These are phyloP conservation scores for Aureobasidium pullulans DNA, from an alignment of 2,329 filamentous ascomycete genomes.

Conservation along the genomic window DNA sequence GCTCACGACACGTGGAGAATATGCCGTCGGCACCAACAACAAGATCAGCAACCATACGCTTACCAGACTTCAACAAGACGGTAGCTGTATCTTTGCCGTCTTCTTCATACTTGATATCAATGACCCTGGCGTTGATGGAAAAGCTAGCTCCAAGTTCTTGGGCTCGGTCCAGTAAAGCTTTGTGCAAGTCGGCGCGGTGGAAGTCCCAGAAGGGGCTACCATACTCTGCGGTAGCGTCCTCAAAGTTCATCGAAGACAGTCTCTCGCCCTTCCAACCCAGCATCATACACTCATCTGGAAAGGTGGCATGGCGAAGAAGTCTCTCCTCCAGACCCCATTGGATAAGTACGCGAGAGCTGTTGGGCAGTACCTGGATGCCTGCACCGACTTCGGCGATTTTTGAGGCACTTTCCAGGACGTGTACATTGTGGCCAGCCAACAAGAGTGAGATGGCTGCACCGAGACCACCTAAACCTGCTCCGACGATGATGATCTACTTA, in stretches of 20 bases:
- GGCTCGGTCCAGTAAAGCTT: slow-evolving; percentile 40
- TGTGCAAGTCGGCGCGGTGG: slow-evolving; percentile 47
- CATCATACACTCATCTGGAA: slow-evolving; percentile 41
- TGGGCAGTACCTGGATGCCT: slow-evolving; percentile 45
- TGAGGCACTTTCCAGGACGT: slow-evolving; percentile 41
- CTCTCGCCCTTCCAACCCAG: slow-evolving; percentile 46
- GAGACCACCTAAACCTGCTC: slow-evolving; percentile 51
- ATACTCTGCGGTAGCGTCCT: slow-evolving; percentile 22
- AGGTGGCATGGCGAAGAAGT: slow-evolving; percentile 35
- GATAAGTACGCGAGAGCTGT: slow-evolving; percentile 41
- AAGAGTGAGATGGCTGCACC: slow-evolving; percentile 42
- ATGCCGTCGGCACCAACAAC: slow-evolving; percentile 45
- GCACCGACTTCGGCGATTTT: slow-evolving; percentile 45
- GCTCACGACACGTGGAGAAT: slow-evolving; percentile 37
- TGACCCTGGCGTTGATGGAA: slow-evolving; percentile 38
- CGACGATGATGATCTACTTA: slow-evolving; percentile 42
- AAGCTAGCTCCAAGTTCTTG: slow-evolving; percentile 42
- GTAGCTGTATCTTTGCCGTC: slow-evolving; percentile 24
- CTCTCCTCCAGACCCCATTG: slow-evolving; percentile 42
- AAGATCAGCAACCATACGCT: slow-evolving; percentile 34
- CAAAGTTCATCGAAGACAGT: slow-evolving; percentile 43
- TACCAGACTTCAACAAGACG: slow-evolving; percentile 34
- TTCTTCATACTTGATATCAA: slow-evolving; percentile 30
- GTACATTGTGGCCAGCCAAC: slow-evolving; percentile 41
- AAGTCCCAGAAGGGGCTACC: slow-evolving; percentile 48